Percentiles rank a stretch among this genome's conserved stretches.
Evolutionary conservation across 495 filamentous ascomycete species (phyloP).

Genomic region (Penicillium chermesinum): DNA sequence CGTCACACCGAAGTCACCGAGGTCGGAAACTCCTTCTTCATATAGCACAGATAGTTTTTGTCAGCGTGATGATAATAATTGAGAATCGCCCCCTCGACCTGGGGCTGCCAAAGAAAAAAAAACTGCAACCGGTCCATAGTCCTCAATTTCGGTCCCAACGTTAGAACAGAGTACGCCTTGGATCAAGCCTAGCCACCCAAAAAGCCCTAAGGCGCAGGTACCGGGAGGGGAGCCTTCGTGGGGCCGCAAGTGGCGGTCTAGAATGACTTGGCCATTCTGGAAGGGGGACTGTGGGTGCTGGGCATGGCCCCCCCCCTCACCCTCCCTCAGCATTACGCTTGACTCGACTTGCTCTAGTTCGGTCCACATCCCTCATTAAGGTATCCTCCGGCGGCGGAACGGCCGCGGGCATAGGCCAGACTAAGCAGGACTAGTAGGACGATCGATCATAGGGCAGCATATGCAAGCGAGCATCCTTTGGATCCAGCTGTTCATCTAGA

Average conservation of each 20-base stretch:
- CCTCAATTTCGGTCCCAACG: neutral
- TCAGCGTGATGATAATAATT: neutral
- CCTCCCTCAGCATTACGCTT: too few species aligned
- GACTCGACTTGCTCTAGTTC: constrained; percentile 3
- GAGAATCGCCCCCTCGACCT: neutral
- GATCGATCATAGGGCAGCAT: constrained; percentile 7
- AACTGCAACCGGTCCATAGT: neutral
- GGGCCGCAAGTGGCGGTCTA: constrained; percentile 15
- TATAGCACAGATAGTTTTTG: neutral
- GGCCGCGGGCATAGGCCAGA: constrained; percentile 5
- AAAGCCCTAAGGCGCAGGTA: constrained; percentile 11
- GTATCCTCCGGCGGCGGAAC: constrained; percentile 11
- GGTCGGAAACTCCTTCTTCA: neutral
- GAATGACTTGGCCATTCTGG: constrained; percentile 11
- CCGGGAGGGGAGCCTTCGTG: neutral
- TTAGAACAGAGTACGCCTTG: neutral
- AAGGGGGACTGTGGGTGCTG: constrained; percentile 4
- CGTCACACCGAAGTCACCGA: neutral
- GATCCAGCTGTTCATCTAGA: too few species aligned
- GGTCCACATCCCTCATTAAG: constrained; percentile 11
- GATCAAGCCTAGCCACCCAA: too few species aligned
- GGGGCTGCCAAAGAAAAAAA: too few species aligned
- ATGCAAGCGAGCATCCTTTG: neutral
- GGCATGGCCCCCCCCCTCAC: too few species aligned
- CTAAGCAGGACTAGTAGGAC: constrained; percentile 1